Base-by-base conservation (phyloP, 2,329 filamentous ascomycete genomes). In the Exophiala alcalophila region DNA sequence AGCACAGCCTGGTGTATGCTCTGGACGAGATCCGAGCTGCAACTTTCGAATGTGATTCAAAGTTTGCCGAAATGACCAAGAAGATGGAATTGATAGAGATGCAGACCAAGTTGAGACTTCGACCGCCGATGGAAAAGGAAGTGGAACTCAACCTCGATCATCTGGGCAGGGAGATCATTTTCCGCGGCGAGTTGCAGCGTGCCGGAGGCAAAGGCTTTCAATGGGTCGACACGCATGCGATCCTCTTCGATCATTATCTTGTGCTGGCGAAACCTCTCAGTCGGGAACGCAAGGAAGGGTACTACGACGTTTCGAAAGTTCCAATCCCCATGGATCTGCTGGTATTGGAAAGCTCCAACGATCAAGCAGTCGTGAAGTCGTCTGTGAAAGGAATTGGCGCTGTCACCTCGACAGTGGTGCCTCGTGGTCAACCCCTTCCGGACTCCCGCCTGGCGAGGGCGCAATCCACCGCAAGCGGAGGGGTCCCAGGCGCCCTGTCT, bases 271-370 rank as follows among this genome's bases (percentile, higher is more conserved):
- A 98, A 70, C 74, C 72, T 4, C 40, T 51, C 12, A 37, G 39
- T 15, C 49, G 54, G 5, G 88, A 89, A 57, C 78, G 83, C 40
- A 92, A 84, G 66, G 88, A 86, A 57, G 81, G 84, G 58, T 74
- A 76, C 53, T 98, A 92, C 56, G 92, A 98, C 63, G 91, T 98
- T 21, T 96, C 90, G 1, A 90, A 94, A 64, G 76, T 94, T 65
- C 88, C 86, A 5, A 96, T 98, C 51, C 92, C 92, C 0, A 98
- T 98, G 91, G 90, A 94, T 56, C 73, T 98, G 2, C 73, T 98
- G 18, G 86, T 94, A 35, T 73, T 98, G 1, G 94, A 98, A 65
- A 95, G 86, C 62, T 83, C 86, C 55, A 87, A 91, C 54, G 94
- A 98, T 53, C 88, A 95, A 52, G 83, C 92, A 0, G 85, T 97